Conservation (phyloP, 805 yeast genomes). For the Torulaspora franciscae region DNA sequence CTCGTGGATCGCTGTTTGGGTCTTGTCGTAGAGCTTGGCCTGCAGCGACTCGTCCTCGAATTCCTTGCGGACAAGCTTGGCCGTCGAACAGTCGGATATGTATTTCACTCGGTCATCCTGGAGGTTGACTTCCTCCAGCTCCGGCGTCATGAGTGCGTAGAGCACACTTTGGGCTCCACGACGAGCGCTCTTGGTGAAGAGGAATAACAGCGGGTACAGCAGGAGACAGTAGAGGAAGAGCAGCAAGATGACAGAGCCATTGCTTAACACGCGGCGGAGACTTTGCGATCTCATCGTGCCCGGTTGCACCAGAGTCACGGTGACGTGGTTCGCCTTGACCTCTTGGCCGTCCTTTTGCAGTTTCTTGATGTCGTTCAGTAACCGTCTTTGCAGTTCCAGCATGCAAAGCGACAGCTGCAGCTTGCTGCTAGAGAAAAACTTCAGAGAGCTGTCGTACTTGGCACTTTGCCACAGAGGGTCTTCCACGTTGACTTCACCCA, state of each 20-base stretch:
- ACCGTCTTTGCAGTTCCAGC: constrained; percentile 67
- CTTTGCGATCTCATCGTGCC: constrained; percentile 89
- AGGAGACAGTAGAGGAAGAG: constrained; percentile 53
- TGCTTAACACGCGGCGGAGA: constrained; percentile 67
- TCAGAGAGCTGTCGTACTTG: constrained; percentile 64
- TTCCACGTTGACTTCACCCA: constrained; percentile 58
- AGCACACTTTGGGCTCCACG: constrained; percentile 79
- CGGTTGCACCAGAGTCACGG: constrained; percentile 77
- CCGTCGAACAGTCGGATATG: constrained; percentile 62
- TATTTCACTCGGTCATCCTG: constrained; percentile 48
- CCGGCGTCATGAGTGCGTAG: constrained; percentile 67
- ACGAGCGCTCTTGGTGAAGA: constrained; percentile 66
- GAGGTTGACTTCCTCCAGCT: constrained; percentile 54
- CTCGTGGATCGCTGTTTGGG: constrained; percentile 50
- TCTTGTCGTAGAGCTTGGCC: constrained; percentile 52
- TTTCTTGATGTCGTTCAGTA: constrained; percentile 55
- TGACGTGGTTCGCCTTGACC: constrained; percentile 51
- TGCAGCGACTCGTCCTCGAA: constrained; percentile 59
- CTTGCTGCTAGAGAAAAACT: constrained; percentile 77
- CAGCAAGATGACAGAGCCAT: constrained; percentile 66
- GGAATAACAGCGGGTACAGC: constrained; percentile 76
- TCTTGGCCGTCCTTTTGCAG: constrained; percentile 41
- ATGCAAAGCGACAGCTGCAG: constrained; percentile 69
- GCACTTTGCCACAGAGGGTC: constrained; percentile 60
- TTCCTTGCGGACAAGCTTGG: constrained; percentile 58